Evolutionary conservation across 257 asterid genomes (phyloP).

Genomic region (Nicotiana sylvestris): DNA sequence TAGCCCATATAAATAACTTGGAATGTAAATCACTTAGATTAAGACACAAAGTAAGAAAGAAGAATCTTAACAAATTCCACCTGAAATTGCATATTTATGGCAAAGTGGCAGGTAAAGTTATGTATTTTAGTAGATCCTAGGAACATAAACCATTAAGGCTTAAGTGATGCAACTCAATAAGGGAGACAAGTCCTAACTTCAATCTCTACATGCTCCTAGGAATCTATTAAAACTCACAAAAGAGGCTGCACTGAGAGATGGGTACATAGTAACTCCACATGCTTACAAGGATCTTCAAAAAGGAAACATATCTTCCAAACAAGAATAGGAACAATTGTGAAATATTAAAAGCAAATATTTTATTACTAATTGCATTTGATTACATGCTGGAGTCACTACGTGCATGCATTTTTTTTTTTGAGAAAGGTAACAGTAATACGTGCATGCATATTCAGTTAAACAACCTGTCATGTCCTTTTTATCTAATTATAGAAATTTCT

Average conservation of each 20-base stretch:
- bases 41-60: background rate
- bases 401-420: background rate
- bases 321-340: background rate
- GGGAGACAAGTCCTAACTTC: background rate
- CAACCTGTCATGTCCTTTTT: background rate
- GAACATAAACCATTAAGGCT: background rate
- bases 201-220: background rate
- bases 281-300: background rate
- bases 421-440: too few relatives aligned
- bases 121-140: background rate
- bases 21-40: background rate
- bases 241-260: background rate
- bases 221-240: background rate
- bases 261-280: background rate
- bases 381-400: background rate
- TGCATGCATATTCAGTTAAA: background rate
- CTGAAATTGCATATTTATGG: background rate
- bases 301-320: background rate
- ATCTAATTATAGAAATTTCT: background rate
- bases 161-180: background rate
- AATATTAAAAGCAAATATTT: background rate
- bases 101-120: background rate
- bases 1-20: background rate
- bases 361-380: background rate
- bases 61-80: background rate